phyloP scores from a whole-genome alignment of 768 basidiomycete genomes.

The Tylopilus rubrobrunneus region DNA sequence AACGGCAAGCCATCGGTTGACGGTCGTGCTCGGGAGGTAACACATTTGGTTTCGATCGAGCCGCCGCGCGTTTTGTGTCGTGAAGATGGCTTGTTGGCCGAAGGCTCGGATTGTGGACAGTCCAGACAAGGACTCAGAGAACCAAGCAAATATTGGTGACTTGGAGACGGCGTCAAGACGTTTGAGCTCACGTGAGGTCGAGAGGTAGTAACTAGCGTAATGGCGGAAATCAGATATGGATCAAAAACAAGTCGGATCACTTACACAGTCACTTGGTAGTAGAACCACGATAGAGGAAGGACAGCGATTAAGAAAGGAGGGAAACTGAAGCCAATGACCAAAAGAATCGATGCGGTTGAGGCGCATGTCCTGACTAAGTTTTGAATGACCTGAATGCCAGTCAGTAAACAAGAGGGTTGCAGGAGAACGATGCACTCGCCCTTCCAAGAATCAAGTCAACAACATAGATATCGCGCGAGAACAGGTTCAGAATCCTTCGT shows the following conservation, averaged over 20 bases:
- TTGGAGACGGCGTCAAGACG: constrained; percentile 87
- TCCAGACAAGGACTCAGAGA: constrained; percentile 73
- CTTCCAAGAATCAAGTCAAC: constrained; percentile 81
- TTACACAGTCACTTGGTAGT: constrained; percentile 75
- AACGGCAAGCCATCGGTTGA: constrained; percentile 84
- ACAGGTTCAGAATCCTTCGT: constrained; percentile 78
- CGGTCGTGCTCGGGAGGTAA: constrained; percentile 64
- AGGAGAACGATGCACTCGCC: constrained; percentile 26
- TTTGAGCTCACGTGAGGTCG: constrained; percentile 84
- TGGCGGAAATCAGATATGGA: not conserved
- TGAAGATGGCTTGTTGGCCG: constrained; percentile 64
- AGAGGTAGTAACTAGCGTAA: constrained; percentile 77
- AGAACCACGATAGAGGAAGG: constrained; percentile 75
- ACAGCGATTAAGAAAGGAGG: constrained; percentile 77
- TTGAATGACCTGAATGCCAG: constrained; percentile 48
- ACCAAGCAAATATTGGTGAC: constrained; percentile 83
- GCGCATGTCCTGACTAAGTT: constrained; percentile 64
- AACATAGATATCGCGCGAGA: constrained; percentile 84
- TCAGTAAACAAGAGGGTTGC: not conserved
- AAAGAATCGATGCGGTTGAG: constrained; percentile 52
- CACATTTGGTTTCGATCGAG: constrained; percentile 86
- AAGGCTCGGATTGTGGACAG: constrained; percentile 83
- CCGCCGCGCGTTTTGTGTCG: constrained; percentile 64
- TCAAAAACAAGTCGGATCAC: constrained; percentile 15
- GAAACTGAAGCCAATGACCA: constrained; percentile 78